Conservation (phyloP, 306 rosid genomes). For the Parietaria judaica region DNA sequence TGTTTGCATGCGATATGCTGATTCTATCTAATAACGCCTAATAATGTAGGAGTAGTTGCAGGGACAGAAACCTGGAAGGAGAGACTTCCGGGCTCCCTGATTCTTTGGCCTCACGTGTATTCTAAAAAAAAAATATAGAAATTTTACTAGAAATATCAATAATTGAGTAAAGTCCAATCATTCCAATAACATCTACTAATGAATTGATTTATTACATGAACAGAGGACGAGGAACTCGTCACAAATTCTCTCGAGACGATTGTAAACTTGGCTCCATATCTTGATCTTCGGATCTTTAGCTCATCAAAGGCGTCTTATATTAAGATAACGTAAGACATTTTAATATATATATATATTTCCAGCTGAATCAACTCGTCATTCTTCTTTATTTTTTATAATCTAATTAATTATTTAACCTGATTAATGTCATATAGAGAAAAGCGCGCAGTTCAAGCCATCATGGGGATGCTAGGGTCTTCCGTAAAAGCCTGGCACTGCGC, state of each 20-base stretch:
- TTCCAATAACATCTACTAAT: too few species aligned
- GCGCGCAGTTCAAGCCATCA: slow-evolving; percentile 81
- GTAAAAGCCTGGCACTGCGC: slow-evolving; percentile 96
- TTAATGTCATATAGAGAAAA: slow-evolving; percentile 48
- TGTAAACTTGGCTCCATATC: slow-evolving; percentile 87
- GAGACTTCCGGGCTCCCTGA: not conserved
- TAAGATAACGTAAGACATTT: slow-evolving; percentile 76
- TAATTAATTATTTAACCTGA: not conserved
- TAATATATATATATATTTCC: not conserved
- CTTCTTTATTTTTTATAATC: slow-evolving; percentile 19
- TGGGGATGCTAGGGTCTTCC: slow-evolving; percentile 81
- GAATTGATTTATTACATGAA: slow-evolving; percentile 11
- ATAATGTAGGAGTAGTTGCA: too few species aligned
- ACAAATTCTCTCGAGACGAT: slow-evolving; percentile 93
- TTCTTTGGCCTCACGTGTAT: not conserved
- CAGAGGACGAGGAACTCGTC: slow-evolving; percentile 99
- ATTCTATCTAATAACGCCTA: too few species aligned
- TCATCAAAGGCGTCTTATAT: slow-evolving; percentile 86
- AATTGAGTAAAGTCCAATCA: not conserved
- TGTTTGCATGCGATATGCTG: too few species aligned
- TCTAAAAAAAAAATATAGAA: not conserved
- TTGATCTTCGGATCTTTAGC: slow-evolving; percentile 89
- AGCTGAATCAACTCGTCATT: slow-evolving; percentile 10
- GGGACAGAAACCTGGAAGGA: too few species aligned
- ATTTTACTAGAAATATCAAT: too few species aligned